Evolutionary conservation across 306 rosid genomes (phyloP), one percentile per base, ranked within the genome.

Genomic region (Comarum palustre): DNA sequence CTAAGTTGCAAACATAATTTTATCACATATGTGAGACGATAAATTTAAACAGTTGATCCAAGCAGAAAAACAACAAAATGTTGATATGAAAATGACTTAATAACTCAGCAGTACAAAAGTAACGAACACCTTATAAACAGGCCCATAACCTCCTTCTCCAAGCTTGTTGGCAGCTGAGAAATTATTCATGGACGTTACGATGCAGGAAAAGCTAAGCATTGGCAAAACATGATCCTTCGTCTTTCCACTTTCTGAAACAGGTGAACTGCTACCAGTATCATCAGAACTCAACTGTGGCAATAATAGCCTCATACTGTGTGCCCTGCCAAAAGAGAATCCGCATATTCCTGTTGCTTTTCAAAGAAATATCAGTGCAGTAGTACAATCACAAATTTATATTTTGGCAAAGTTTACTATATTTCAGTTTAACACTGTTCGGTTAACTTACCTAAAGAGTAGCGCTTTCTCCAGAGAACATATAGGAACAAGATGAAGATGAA

Each of bases 121-220:
- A 73, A 61, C 15, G 63, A 22, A 51, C 46, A 74, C 77, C 80
- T 75, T 80, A 58, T 75, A 80, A 42, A 80, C 80, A 19, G 80
- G 77, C 38, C 84, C 80, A 57, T 63, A 75, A 17, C 77, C 80
- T 27, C 80, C 80, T 52, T 80, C 76, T 55, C 84, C 80, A 17
- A 80, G 77, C 69, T 80, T 57, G 29, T 80, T 71, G 25, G 59
- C 12, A 58, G 12, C 17, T 22, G 83, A 80, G 69, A 80, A 80
- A 57, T 74, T 75, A 17, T 55, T 43, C 19, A 80, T 75, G 42
- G 83, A 65, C 29, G 66, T 24, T 14, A 41, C 55, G 0, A 78
- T 45, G 14, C 48, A 51, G 11, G 79, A 68, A 61, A 68, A 79
- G 65, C 82, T 73, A 59, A 74, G 75, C 27, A 38, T 22, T 32